Base-by-base conservation (phyloP, 345 rosid species). In the Hibiscus trionum region DNA sequence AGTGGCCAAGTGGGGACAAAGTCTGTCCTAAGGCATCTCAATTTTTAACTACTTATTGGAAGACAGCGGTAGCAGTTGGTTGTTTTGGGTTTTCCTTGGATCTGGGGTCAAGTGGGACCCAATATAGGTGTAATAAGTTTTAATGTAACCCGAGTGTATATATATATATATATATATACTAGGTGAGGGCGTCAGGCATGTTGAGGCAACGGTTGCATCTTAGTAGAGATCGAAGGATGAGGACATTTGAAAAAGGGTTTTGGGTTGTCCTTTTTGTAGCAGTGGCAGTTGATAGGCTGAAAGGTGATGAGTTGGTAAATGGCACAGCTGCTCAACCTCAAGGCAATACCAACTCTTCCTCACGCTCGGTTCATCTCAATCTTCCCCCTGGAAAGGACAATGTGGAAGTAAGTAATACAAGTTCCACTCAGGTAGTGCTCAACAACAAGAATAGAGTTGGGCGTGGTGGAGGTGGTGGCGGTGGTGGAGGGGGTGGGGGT, bases 1-100 rank as follows among this genome's bases (percentile, higher is more conserved):
- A 31, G 4, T 31, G 3, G 33, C 33, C 60, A 31, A 49, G 78
- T 72, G 86, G 88, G 80, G 88, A 79, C 79, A 67, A 79, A 81
- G 81, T 83, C 81, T 46, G 73, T 17, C 73, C 61, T 24, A 85
- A 85, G 88, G 66, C 77, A 81, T 75, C 80, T 57, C 69, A 12
- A 58, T 15, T 33, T 67, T 64, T 10, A 8, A 8, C 10, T 19
- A 16, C 61, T 66, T 69, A 53, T 61, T 4, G 26, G 77, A 70
- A 46, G 35, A 46, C 15, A 58, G 59, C 63, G 75, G 26, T 59
- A 72, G 72, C 37, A 66, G 62, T 12, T 19, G 11, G 50, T 42
- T 68, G 65, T 55, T 58, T 70, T 7, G 27, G 53, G 37, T 70
- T 72, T 24, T 24, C 60, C 44, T 64, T 44, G 9, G 77, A 50